Conservation (phyloP, 345 rosid genomes). For the Eucalyptus virginea region DNA sequence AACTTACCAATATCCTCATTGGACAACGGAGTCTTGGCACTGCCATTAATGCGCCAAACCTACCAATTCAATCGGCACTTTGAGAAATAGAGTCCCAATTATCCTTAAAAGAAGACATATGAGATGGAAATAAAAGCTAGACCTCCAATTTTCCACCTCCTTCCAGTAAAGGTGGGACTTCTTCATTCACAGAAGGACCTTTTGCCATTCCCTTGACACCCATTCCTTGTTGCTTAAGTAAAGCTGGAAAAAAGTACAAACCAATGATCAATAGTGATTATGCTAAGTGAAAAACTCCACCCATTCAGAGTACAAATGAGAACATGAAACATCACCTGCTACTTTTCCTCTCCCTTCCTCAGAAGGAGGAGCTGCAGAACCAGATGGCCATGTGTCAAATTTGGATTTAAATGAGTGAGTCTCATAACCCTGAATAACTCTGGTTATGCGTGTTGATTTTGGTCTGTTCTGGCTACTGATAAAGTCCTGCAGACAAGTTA, state of each 20-base stretch:
- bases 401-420: slow-evolving; percentile 75
- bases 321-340: slow-evolving; percentile 49
- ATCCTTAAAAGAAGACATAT: not conserved
- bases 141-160: slow-evolving; percentile 98
- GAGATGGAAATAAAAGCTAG: slow-evolving; percentile 6
- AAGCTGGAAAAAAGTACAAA: slow-evolving; percentile 35
- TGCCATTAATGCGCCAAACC: slow-evolving; percentile 91
- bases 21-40: slow-evolving; percentile 59
- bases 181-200: slow-evolving; percentile 69
- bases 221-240: slow-evolving; percentile 92
- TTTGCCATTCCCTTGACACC: slow-evolving; percentile 75
- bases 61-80: not conserved
- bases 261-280: slow-evolving; percentile 1
- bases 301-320: not conserved
- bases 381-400: slow-evolving; percentile 94
- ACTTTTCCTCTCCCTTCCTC: slow-evolving; percentile 99
- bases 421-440: slow-evolving; percentile 92
- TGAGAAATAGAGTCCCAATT: not conserved
- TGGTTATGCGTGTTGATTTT: slow-evolving; percentile 65
- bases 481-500: slow-evolving; percentile 48
- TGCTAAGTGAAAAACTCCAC: slow-evolving; percentile 4
- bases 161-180: slow-evolving; percentile 90
- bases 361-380: slow-evolving; percentile 55
- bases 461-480: slow-evolving; percentile 71
- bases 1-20: slow-evolving; percentile 80